Evolutionary conservation across 1,284 basidiomycete species (phyloP).

Genomic region (Sporisorium graminicola): DNA sequence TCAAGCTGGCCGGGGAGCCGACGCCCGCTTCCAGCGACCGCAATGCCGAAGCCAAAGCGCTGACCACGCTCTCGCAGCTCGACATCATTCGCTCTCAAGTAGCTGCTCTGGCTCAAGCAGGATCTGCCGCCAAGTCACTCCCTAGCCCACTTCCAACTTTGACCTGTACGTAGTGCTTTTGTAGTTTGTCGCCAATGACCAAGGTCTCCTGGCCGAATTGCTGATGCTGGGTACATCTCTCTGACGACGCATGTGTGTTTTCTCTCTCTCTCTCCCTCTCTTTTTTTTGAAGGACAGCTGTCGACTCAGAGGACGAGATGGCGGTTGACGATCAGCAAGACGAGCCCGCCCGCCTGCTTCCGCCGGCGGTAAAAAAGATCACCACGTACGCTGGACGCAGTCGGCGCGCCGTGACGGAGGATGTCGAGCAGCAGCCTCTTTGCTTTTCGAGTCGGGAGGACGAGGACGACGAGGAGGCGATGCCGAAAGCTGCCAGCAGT

Average conservation of each 20-base stretch:
- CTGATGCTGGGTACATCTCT: neutral
- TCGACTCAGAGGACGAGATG: neutral
- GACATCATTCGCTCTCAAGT: constrained; percentile 59
- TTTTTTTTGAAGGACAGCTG: constrained; percentile 14
- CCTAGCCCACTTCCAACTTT: constrained; percentile 21
- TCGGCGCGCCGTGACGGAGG: constrained; percentile 42
- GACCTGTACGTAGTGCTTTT: constrained; percentile 49
- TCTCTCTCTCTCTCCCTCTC: neutral
- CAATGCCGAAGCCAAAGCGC: constrained; percentile 29
- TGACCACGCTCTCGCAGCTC: constrained; percentile 48
- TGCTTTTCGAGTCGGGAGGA: neutral
- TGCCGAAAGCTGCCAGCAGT: constrained; percentile 34
- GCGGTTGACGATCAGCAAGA: neutral
- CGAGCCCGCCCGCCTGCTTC: constrained; percentile 6
- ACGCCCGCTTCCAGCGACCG: constrained; percentile 28
- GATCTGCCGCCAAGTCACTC: constrained; percentile 15
- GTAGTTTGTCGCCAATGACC: constrained; percentile 6
- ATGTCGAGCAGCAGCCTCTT: constrained; percentile 9
- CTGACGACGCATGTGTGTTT: constrained; percentile 23
- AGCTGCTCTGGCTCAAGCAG: constrained; percentile 24
- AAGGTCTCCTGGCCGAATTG: neutral
- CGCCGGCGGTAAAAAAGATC: constrained; percentile 26
- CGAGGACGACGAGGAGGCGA: constrained; percentile 18
- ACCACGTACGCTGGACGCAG: constrained; percentile 42
- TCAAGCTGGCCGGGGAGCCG: constrained; percentile 43